These are phyloP conservation scores for Fonsecaea erecta DNA, from an alignment of 2,329 filamentous ascomycete species.

Conservation along the genomic window DNA sequence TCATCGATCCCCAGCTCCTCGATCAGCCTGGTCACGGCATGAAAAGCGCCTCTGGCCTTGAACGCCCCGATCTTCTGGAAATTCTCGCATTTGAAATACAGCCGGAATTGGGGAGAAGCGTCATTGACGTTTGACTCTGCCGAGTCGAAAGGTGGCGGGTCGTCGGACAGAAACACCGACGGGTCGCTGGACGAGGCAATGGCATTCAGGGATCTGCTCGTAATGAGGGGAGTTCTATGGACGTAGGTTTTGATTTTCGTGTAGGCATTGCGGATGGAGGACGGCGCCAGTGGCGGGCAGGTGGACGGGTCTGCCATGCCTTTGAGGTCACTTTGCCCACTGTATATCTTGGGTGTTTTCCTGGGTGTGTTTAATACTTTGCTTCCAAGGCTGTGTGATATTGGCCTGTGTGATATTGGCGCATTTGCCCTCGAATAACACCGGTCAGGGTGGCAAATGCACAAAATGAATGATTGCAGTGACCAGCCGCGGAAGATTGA, in stretches of 20 bases:
- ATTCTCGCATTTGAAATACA: slow-evolving; percentile 98
- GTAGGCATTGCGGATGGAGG: slow-evolving; percentile 74
- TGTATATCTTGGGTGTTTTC: background rate
- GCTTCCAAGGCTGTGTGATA: too few species aligned
- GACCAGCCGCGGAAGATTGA: background rate
- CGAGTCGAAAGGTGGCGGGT: slow-evolving; percentile 45
- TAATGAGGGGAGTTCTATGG: slow-evolving; percentile 82
- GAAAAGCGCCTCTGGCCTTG: slow-evolving; percentile 88
- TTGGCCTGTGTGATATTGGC: background rate
- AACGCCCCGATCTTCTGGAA: slow-evolving; percentile 89
- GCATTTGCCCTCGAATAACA: background rate
- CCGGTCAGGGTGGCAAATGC: background rate
- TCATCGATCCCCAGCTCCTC: slow-evolving; percentile 65
- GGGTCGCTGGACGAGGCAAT: slow-evolving; percentile 75
- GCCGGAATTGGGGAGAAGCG: slow-evolving; percentile 63
- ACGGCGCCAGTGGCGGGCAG: slow-evolving; percentile 69
- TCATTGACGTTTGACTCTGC: slow-evolving; percentile 58
- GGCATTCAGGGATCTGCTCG: slow-evolving; percentile 72
- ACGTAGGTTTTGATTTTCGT: slow-evolving; percentile 73
- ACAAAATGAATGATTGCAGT: background rate
- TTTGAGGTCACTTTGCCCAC: background rate
- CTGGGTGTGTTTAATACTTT: background rate
- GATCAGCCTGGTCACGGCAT: slow-evolving; percentile 75
- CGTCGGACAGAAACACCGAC: slow-evolving; percentile 25
- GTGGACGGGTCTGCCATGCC: slow-evolving; percentile 52